Percentiles rank a stretch among this genome's conserved stretches.
These are phyloP conservation scores for Mycena galericulata DNA, from an alignment of 768 basidiomycete genomes.

Conservation along the genomic window DNA sequence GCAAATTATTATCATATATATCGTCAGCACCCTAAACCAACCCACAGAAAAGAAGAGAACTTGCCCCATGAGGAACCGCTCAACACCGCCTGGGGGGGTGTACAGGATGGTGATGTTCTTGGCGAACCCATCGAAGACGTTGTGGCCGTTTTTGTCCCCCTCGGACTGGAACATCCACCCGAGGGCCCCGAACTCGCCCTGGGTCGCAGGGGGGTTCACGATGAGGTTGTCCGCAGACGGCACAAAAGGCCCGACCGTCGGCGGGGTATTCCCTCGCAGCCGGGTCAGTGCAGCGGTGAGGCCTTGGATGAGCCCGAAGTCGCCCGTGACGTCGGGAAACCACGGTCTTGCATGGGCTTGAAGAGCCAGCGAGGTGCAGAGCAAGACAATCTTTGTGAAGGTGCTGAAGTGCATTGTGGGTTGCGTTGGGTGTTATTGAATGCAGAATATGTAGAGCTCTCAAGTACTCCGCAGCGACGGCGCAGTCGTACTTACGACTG, in stretches of 20 bases:
- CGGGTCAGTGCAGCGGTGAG: slow-evolving; percentile 3
- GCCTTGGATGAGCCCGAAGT: slow-evolving; percentile 13
- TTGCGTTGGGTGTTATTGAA: slow-evolving; percentile 13
- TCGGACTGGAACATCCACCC: slow-evolving; percentile 17
- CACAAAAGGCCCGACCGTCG: slow-evolving; percentile 18
- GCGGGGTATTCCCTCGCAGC: slow-evolving; percentile 11
- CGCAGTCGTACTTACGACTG: too few species aligned
- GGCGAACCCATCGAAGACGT: slow-evolving; percentile 17
- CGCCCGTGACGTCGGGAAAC: slow-evolving; percentile 6
- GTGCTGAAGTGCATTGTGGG: slow-evolving; percentile 17
- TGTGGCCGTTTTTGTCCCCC: neutral
- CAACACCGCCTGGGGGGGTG: slow-evolving; percentile 20
- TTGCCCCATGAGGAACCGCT: slow-evolving; percentile 2
- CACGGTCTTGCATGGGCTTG: slow-evolving; percentile 13
- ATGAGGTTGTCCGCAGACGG: slow-evolving; percentile 26
- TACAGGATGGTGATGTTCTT: slow-evolving; percentile 10
- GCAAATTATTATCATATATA: neutral
- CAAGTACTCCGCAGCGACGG: slow-evolving; percentile 8
- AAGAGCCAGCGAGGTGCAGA: slow-evolving; percentile 12
- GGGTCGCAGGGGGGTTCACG: slow-evolving; percentile 8
- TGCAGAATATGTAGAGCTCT: slow-evolving; percentile 11
- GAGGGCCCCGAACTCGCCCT: slow-evolving; percentile 2
- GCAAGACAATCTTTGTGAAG: slow-evolving; percentile 13
- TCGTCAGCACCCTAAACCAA: slow-evolving; percentile 2
- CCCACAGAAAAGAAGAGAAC: slow-evolving; percentile 14